Evolutionary conservation across 495 filamentous ascomycete species (phyloP), one percentile per base, ranked within the genome.

Genomic region (Lophiotrema nucula): DNA sequence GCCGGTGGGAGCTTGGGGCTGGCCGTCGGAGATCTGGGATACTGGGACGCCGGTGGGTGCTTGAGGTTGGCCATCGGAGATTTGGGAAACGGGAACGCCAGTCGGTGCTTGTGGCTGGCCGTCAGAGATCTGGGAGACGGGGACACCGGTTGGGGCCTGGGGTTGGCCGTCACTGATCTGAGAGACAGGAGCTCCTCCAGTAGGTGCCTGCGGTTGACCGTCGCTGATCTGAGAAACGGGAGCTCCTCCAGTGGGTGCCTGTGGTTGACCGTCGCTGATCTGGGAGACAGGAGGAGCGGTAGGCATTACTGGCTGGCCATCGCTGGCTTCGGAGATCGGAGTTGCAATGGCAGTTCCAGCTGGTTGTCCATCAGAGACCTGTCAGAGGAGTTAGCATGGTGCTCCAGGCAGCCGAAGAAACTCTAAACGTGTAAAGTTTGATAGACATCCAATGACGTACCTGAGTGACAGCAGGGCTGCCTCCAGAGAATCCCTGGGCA

Each of bases 21-120:
- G 52, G 12, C 59, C 59, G 24, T 62, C 59, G 37, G 52, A 28
- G 47, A 62, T 55, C 23, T 62, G 41, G 4, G 58, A 83, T 79
- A 26, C 81, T 8, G 39, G 11, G 18, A 21, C 80, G 48, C 83
- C 81, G 3, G 70, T 47, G 8, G 60, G 54, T 11, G 41, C 56
- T 41, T 64, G 60, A 27, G 56, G 28, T 28, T 56, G 53, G 25
- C 53, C 53, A 21, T 55, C 51, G 13, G 50, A 47, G 23, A 49
- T 48, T 18, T 65, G 38, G 23, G 10, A 41, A 37, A 54, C 22
- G 22, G 35, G 45, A 15, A 22, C 18, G 16, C 18, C 43, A 21
- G 6, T 43, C 8, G 19, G 39, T 16, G 39, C 19, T 43, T 35
- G 31, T 15, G 31, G 15, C 31, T 56, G 42, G 18, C 53, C 53